Evolutionary conservation across 805 yeast genomes (phyloP), one percentile per base, ranked within the genome.

Genomic region (Ogataea haglerorum): DNA sequence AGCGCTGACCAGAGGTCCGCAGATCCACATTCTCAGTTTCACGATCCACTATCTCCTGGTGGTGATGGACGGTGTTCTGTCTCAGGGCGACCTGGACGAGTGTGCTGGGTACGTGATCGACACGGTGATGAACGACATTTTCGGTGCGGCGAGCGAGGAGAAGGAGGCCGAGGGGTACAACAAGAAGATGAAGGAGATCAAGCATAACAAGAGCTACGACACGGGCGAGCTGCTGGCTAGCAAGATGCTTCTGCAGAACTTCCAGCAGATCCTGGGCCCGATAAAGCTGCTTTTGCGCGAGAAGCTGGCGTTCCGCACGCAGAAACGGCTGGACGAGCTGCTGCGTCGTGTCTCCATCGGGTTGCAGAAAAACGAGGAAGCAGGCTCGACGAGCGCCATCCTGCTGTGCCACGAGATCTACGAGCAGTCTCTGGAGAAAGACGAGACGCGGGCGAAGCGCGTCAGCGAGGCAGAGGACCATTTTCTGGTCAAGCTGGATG

Each of bases 91-190:
- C 44, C 65, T 91, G 30, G 93, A 89, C 59, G 81, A 76, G 10
- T 60, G 69, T 36, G 76, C 82, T 4, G 65, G 66, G 2, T 52
- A 82, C 40, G 64, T 90, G 10, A 80, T 82, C 50, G 80, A 77
- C 16, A 69, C 88, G 12, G 71, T 90, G 16, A 91, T 91, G 96
- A 95, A 89, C 56, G 96, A 91, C 56, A 75, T 80, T 4, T 90
- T 93, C 61, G 99, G 99, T 17, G 75, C 82, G 8, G 85, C 95
- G 3, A 95, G 96, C 25, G 84, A 83, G 56, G 98, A 93, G 56
- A 91, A 93, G 58, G 98, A 93, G 49, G 90, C 93, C 5, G 97
- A 89, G 46, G 96, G 89, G 14, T 91, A 93, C 56, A 76, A 76
- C 38, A 81, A 86, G 22, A 80, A 82, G 46, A 85, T 89, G 80